A percentile compares a stretch with the other conserved stretches of the same genome.
Conservation (phyloP, 75 land plant genomes). For the Larix kaempferi region DNA sequence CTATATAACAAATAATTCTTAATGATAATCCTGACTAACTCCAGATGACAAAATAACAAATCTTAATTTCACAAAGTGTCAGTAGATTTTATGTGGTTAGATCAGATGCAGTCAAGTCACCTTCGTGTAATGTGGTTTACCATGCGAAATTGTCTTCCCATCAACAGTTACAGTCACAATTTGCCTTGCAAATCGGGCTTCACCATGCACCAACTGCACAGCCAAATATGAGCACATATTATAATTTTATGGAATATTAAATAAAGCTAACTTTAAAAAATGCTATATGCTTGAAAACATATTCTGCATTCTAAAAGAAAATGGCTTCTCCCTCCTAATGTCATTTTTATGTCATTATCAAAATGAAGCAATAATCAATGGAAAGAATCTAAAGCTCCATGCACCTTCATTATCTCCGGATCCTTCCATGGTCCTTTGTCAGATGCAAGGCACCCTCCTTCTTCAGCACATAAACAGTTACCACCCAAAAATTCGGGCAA, state of each 20-base stretch:
- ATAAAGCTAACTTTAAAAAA: conserved; percentile 16
- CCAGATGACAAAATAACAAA: background rate
- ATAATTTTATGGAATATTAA: background rate
- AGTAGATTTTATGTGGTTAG: conserved; percentile 1
- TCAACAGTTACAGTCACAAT: conserved; percentile 22
- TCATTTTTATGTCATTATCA: background rate
- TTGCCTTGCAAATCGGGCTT: conserved; percentile 37
- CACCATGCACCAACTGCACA: conserved; percentile 66
- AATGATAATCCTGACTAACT: background rate
- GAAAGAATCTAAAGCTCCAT: background rate
- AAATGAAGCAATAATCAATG: background rate
- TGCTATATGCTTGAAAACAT: background rate
- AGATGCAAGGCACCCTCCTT: conserved; percentile 69
- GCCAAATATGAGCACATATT: background rate
- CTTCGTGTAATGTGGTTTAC: conserved; percentile 36
- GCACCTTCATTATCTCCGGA: conserved; percentile 63
- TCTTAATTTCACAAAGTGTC: background rate
- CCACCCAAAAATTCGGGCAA: conserved; percentile 88
- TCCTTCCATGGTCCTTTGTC: conserved; percentile 93
- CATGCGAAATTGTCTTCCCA: conserved; percentile 55
- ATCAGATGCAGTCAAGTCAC: conserved; percentile 15
- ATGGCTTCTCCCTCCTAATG: background rate
- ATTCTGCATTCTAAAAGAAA: background rate
- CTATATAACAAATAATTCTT: background rate
- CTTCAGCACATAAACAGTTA: conserved; percentile 61